Evolutionary conservation across 2,329 filamentous ascomycete genomes (phyloP).

Genomic region (Zymoseptoria pseudotritici): DNA sequence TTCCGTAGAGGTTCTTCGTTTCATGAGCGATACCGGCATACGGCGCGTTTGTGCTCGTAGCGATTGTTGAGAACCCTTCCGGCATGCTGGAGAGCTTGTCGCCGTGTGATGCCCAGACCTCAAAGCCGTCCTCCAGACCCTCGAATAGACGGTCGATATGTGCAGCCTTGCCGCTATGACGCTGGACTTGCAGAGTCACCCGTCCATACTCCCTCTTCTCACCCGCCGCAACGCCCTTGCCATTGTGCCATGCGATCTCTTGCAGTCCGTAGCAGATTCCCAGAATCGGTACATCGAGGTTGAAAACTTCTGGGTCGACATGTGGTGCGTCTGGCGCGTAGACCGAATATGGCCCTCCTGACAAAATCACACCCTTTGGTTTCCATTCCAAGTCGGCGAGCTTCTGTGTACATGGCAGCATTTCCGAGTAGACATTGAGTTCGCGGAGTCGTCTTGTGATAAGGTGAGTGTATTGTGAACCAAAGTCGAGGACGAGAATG

Average conservation of each 20-base stretch:
- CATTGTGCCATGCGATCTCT: conserved; percentile 66
- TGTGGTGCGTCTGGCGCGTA: conserved; percentile 73
- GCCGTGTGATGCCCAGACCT: conserved; percentile 81
- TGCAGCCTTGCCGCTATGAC: conserved; percentile 45
- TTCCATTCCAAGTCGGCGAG: conserved; percentile 67
- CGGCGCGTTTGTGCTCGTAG: conserved; percentile 65
- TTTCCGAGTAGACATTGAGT: conserved; percentile 76
- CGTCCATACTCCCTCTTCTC: conserved; percentile 65
- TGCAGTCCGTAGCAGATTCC: conserved; percentile 60
- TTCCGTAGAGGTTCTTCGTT: conserved; percentile 63
- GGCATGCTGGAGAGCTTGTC: conserved; percentile 77
- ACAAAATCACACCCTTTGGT: conserved; percentile 77
- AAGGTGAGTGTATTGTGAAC: conserved; percentile 65
- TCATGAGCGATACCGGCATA: conserved; percentile 74
- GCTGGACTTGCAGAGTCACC: conserved; percentile 56
- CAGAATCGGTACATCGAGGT: conserved; percentile 57
- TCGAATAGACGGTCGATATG: conserved; percentile 74
- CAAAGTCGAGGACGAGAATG: conserved; percentile 66
- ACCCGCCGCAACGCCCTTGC: conserved; percentile 60
- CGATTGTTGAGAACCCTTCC: conserved; percentile 64
- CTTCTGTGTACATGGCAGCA: conserved; percentile 82
- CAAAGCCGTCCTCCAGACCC: conserved; percentile 61
- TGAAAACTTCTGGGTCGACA: conserved; percentile 74
- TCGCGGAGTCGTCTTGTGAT: conserved; percentile 69
- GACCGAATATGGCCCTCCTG: conserved; percentile 67